Evolutionary conservation across 2,329 filamentous ascomycete species (phyloP), one percentile per base, ranked within the genome.

Genomic region (Diaporthe eres): DNA sequence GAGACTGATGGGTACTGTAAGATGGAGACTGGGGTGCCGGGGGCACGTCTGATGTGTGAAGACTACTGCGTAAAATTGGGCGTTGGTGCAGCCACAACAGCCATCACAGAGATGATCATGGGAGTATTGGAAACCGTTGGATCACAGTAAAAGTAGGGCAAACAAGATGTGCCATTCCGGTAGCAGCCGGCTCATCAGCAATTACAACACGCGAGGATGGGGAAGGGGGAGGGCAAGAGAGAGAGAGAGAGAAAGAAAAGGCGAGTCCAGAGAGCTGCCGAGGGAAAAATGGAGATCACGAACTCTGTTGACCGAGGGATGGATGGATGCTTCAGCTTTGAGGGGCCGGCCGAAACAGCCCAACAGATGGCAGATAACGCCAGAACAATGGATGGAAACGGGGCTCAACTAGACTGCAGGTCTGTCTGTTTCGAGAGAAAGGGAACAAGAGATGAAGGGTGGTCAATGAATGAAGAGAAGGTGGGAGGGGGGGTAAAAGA

Each of bases 231-330:
- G 31, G 10, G 10, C 8, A 39, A 5, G 17, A 34, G 37, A 12
- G 37, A 39, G 25, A 39, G 12, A 37, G 37, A 17, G 28, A 57
- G 19, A 47, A 34, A 4, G 31, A 34, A 34, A 34, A 8, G 31
- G 19, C 17, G 44, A 49, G 44, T 19, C 44, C 17, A 49, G 44
- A 49, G 44, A 17, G 44, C 53, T 57, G 53, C 53, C 25, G 53
- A 19, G n/a, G 15, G 31, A 25, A 37, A 68, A 53, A 39, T 53
- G 28, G 34, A 55, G 34, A 39, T 28, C 47, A 70, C 65, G 65
- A 70, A 70, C 65, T 70, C 65, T 68, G 65, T 70, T 55, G 49
- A 31, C 65, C 65, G 65, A 55, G 65, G 55, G 31, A 53, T 34
- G 63, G 63, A 37, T 39, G 65, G 47, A 28, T 49, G 44, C 63